phyloP scores from a whole-genome alignment of 371 early-diverging fungal genomes.

The Dinochytrium kinnereticum region DNA sequence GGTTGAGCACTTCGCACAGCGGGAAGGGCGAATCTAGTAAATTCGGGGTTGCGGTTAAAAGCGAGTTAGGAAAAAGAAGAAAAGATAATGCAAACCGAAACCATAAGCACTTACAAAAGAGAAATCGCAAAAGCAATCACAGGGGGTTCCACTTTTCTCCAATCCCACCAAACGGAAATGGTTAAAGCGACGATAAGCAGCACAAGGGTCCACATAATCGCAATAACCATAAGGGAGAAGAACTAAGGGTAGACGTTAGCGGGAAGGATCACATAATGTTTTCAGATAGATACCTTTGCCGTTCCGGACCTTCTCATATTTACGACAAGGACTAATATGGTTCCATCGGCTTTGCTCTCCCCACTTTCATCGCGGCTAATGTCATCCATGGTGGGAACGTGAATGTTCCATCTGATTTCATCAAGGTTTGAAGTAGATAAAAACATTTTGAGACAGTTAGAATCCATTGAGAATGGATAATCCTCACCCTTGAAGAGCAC shows the following conservation, averaged over 20 bases:
- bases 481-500: conserved; percentile 13
- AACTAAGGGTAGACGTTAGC: neutral
- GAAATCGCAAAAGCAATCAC: conserved; percentile 27
- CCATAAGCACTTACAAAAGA: neutral
- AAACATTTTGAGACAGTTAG: neutral
- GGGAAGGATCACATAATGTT: neutral
- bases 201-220: conserved; percentile 42
- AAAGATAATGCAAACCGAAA: neutral
- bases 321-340: neutral
- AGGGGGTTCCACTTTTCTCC: conserved; percentile 49
- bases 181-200: conserved; percentile 26
- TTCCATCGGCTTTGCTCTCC: neutral
- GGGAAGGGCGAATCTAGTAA: conserved; percentile 42
- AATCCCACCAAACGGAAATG: conserved; percentile 33
- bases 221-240: conserved; percentile 35
- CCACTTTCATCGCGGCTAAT: neutral
- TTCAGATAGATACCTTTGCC: neutral
- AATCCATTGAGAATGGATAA: neutral
- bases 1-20: conserved; percentile 44
- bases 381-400: neutral
- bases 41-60: neutral
- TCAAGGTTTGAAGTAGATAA: neutral
- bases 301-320: conserved; percentile 24
- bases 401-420: neutral
- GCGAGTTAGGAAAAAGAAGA: neutral